Conservation (phyloP, 352 stramenopile genomes). For the Globisporangium abappressorium region DNA sequence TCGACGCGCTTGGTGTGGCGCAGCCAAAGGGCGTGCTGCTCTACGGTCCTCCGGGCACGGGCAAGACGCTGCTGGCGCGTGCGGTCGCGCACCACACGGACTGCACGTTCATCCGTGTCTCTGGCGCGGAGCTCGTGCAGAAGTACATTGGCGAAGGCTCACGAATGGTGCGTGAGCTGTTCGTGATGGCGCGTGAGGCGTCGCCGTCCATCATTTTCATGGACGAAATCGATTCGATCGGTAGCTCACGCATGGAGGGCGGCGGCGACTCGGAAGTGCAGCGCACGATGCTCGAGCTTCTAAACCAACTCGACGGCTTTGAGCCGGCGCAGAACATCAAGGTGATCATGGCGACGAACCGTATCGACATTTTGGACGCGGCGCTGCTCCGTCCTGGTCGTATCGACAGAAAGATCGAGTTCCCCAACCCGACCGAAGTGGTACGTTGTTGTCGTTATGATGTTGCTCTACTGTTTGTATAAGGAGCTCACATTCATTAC, state of each 20-base stretch:
- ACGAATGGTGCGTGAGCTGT: constrained; percentile 99
- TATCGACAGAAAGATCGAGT: constrained; percentile 99
- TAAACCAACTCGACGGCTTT: constrained; percentile 98
- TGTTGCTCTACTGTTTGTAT: constrained; percentile 1
- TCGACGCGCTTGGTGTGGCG: constrained; percentile 97
- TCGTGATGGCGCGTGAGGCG: constrained; percentile 97
- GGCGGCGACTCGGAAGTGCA: constrained; percentile 99
- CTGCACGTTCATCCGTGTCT: constrained; percentile 99
- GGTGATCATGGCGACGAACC: constrained; percentile 99
- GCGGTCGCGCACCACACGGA: constrained; percentile 99
- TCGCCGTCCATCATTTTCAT: constrained; percentile 99
- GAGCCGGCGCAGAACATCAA: constrained; percentile 98
- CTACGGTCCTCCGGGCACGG: constrained; percentile 97
- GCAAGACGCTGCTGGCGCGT: constrained; percentile 98
- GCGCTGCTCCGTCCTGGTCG: constrained; percentile 96
- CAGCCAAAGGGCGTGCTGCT: constrained; percentile 96
- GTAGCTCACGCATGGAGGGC: constrained; percentile 89
- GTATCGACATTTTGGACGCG: constrained; percentile 98
- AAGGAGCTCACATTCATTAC: constrained; percentile 9
- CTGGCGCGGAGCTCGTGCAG: constrained; percentile 98
- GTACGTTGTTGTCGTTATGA: constrained; percentile 29
- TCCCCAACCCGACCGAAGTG: constrained; percentile 97
- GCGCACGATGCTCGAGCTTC: constrained; percentile 98
- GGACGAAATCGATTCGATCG: constrained; percentile 99
- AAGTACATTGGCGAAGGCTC: constrained; percentile 99